A percentile compares a stretch with the other conserved stretches of the same genome.
These are phyloP conservation scores for Pichia sp. DNA, from an alignment of 1,139 yeast genomes.

Conservation along the genomic window DNA sequence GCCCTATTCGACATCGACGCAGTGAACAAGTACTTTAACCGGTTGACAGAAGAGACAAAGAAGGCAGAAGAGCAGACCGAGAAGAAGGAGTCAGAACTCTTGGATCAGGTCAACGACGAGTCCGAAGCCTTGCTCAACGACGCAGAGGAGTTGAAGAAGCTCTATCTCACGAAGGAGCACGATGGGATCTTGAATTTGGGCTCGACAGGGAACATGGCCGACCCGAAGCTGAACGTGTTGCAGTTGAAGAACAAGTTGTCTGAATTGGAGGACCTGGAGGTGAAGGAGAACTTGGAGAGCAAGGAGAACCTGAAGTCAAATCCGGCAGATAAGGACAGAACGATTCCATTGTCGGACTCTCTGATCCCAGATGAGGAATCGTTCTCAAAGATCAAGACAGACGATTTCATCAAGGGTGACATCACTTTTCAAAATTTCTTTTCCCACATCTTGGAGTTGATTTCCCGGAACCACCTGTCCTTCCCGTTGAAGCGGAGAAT, in stretches of 20 bases:
- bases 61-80: slow-evolving; percentile 3
- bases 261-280: background rate
- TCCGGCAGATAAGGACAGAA: slow-evolving; percentile 24
- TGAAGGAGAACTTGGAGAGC: slow-evolving; percentile 11
- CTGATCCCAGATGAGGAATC: slow-evolving; percentile 29
- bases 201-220: slow-evolving; percentile 27
- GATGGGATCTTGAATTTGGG: slow-evolving; percentile 25
- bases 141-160: slow-evolving; percentile 20
- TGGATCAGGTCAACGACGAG: background rate
- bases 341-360: slow-evolving; percentile 26
- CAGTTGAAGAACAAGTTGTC: slow-evolving; percentile 3
- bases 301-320: slow-evolving; percentile 16
- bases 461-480: slow-evolving; percentile 22
- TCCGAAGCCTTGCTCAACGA: slow-evolving; percentile 12
- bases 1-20: slow-evolving; percentile 9
- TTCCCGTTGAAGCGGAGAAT: slow-evolving; percentile 25
- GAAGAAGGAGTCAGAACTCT: background rate
- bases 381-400: slow-evolving; percentile 17
- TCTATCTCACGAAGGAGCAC: slow-evolving; percentile 24
- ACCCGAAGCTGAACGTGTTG: slow-evolving; percentile 6
- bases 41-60: slow-evolving; percentile 1
- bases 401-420: slow-evolving; percentile 23
- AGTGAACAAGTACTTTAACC: slow-evolving; percentile 10
- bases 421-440: slow-evolving; percentile 25
- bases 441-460: slow-evolving; percentile 22